Conservation (phyloP, 1,284 basidiomycete species). For the Tilletia walkeri region DNA sequence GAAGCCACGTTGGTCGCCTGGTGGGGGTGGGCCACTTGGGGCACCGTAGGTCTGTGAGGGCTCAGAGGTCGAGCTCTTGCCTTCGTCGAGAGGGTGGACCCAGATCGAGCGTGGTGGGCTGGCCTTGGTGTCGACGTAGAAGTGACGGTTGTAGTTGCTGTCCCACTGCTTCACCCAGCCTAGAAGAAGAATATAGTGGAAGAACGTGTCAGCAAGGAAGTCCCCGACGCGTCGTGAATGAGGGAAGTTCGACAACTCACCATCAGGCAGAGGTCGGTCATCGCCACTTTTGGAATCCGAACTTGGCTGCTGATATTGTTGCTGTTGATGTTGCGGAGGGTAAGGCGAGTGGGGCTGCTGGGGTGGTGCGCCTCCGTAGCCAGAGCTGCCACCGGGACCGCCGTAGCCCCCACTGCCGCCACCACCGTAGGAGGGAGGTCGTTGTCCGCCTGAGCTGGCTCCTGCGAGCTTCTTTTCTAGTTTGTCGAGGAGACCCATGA, state of each 20-base stretch:
- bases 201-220: no score
- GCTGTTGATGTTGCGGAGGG: conserved; percentile 18
- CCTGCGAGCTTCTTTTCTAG: conserved; percentile 39
- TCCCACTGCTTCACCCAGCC: conserved; percentile 54
- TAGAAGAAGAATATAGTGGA: neutral
- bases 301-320: conserved; percentile 13
- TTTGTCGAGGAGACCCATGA: conserved; percentile 47
- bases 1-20: conserved; percentile 29
- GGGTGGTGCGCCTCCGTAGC: neutral
- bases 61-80: conserved; percentile 17
- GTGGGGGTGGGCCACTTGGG: conserved; percentile 34
- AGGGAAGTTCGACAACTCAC: neutral
- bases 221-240: neutral
- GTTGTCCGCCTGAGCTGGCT: conserved; percentile 23
- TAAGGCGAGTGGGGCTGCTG: conserved; percentile 18
- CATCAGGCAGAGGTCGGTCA: conserved; percentile 37
- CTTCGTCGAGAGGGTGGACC: conserved; percentile 47
- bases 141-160: conserved; percentile 48
- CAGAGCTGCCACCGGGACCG: conserved; percentile 10
- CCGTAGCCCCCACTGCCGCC: conserved; percentile 22
- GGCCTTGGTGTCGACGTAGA: conserved; percentile 50
- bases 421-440: neutral
- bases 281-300: conserved; percentile 29
- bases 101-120: conserved; percentile 51
- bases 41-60: conserved; percentile 29